Percentiles rank a stretch among this genome's conserved stretches.
Evolutionary conservation across 2,329 filamentous ascomycete genomes (phyloP).

Genomic region (Colletotrichum ledebouriae): DNA sequence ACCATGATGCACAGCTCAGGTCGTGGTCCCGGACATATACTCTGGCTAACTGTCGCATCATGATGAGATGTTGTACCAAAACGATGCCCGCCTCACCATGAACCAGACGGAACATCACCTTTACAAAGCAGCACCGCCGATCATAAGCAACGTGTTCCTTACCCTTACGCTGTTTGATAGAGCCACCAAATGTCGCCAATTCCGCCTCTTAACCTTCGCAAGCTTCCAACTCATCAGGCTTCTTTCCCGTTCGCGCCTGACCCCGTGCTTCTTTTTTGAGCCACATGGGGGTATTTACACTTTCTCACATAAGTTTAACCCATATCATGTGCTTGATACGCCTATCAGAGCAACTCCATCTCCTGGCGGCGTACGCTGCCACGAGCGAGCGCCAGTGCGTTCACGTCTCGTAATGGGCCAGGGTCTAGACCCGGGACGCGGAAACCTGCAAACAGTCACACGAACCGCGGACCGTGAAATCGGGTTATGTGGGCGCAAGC

Average conservation of each 20-base stretch:
- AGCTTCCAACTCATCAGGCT: constrained; percentile 22
- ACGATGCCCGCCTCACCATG: constrained; percentile 20
- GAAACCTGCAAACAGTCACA: not conserved
- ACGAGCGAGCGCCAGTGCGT: constrained; percentile 3
- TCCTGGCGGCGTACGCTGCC: constrained; percentile 23
- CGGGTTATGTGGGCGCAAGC: not conserved
- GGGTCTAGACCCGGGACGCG: constrained; percentile 11
- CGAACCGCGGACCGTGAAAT: constrained; percentile 10
- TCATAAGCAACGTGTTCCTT: constrained; percentile 9
- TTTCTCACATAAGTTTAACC: no score
- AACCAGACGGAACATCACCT: constrained; percentile 17
- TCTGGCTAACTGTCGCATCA: constrained; percentile 37
- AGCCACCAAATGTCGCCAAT: not conserved
- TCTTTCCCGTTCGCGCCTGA: constrained; percentile 2
- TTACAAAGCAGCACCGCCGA: constrained; percentile 13
- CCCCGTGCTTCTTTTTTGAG: not conserved
- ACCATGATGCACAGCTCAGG: constrained; percentile 18
- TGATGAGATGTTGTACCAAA: constrained; percentile 33
- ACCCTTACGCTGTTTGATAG: not conserved
- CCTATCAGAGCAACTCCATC: constrained; percentile 28
- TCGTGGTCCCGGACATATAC: constrained; percentile 25
- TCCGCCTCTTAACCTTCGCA: not conserved
- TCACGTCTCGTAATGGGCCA: constrained; percentile 7
- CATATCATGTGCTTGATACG: no score
- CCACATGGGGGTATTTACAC: no score